phyloP scores from a whole-genome alignment of 2,329 filamentous ascomycete genomes.

The Aspergillus glaucus region DNA sequence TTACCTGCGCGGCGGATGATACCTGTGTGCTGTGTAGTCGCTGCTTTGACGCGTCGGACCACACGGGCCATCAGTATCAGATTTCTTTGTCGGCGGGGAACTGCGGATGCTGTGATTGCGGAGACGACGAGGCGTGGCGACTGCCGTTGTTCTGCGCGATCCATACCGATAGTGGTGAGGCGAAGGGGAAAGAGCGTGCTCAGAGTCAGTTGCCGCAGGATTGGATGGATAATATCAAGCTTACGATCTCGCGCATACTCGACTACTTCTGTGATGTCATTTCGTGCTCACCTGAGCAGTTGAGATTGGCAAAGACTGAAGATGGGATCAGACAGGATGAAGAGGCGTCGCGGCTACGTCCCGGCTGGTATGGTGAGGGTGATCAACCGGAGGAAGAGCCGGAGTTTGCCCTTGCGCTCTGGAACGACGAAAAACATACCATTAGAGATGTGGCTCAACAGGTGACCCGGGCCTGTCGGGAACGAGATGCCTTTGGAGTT shows the following conservation, averaged over 20 bases:
- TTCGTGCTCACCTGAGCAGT: conserved; percentile 93
- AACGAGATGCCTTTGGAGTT: conserved; percentile 61
- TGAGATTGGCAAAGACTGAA: conserved; percentile 76
- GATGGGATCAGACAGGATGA: conserved; percentile 79
- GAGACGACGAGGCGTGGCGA: conserved; percentile 91
- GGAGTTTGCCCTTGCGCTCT: conserved; percentile 80
- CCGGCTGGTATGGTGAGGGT: conserved; percentile 63
- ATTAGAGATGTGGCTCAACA: conserved; percentile 85
- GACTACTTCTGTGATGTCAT: conserved; percentile 98
- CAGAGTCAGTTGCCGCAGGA: conserved; percentile 68
- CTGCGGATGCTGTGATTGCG: conserved; percentile 94
- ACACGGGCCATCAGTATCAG: conserved; percentile 85
- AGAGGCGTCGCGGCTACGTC: conserved; percentile 65
- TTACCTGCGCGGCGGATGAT: conserved; percentile 89
- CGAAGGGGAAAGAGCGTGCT: conserved; percentile 47
- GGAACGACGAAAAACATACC: conserved; percentile 99
- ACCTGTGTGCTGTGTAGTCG: conserved; percentile 91
- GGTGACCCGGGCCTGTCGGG: conserved; percentile 79
- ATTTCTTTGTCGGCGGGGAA: conserved; percentile 85
- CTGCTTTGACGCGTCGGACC: conserved; percentile 93
- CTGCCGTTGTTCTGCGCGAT: conserved; percentile 81
- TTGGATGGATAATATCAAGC: conserved; percentile 68
- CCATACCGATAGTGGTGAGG: conserved; percentile 59
- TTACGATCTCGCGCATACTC: conserved; percentile 76
- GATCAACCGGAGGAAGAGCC: conserved; percentile 57